A percentile compares a stretch with the other conserved stretches of the same genome.
Conservation (phyloP, 208 protist genomes). For the Trypanosoma conorhini region DNA sequence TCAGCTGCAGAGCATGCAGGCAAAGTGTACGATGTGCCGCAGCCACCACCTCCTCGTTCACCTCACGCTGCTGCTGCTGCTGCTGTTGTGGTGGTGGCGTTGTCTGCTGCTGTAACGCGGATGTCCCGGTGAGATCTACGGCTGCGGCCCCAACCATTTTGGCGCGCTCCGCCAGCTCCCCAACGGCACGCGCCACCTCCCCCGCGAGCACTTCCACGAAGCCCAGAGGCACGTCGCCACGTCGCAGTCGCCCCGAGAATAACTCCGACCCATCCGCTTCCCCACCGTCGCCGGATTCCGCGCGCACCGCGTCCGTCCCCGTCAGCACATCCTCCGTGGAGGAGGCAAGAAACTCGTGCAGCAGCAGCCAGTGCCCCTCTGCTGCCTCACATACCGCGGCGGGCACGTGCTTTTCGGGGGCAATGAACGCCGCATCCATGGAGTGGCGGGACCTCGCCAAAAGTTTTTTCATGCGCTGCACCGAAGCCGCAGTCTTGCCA, state of each 20-base stretch:
- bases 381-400: conserved; percentile 36
- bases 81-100: neutral
- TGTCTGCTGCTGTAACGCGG: neutral
- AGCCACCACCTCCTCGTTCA: conserved; percentile 25
- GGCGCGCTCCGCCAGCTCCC: conserved; percentile 10
- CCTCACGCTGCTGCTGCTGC: neutral
- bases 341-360: conserved; percentile 24
- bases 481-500: conserved; percentile 12
- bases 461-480: conserved; percentile 22
- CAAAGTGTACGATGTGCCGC: conserved; percentile 21
- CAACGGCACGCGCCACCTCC: conserved; percentile 23
- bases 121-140: neutral
- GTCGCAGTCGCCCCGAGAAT: conserved; percentile 8
- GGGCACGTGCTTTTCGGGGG: conserved; percentile 33
- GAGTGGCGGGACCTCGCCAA: conserved; percentile 12
- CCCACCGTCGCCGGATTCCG: neutral
- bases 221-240: conserved; percentile 18
- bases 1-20: conserved; percentile 59
- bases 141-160: neutral
- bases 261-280: neutral
- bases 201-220: conserved; percentile 16
- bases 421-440: conserved; percentile 15
- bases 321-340: neutral
- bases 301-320: neutral
- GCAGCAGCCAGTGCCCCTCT: conserved; percentile 66